Evolutionary conservation across 352 stramenopile species (phyloP), one percentile per base, ranked within the genome.

Genomic region (Globisporangium ultimum): DNA sequence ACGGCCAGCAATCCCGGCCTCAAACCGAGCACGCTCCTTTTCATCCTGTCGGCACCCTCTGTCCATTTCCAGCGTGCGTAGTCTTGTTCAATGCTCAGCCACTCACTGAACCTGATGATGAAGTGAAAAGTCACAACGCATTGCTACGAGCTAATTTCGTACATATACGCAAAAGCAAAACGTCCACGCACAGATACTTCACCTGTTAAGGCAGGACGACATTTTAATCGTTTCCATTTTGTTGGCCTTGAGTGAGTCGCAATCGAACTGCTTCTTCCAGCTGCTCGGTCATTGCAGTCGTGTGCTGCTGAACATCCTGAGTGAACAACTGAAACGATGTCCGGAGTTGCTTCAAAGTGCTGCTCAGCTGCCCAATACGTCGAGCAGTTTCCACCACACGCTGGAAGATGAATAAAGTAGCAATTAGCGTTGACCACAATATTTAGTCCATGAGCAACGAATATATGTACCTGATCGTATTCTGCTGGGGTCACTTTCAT

Each of bases 291-390:
- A 89, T 43, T 20, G 69, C 54, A 50, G 58, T 72, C 75, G 87
- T 80, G 59, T 89, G 79, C 12, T 60, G 55, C 51, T 86, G 71
- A 2, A 84, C 61, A 15, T 88, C 75, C 3, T 55, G 51, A 1
- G 73, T 87, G 55, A 88, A 88, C 10, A 88, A 43, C 46, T 77
- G 63, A 46, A 89, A 89, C 2, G 80, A 89, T 12, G 54, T 63
- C 17, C 74, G 75, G 40, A 89, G 75, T 28, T 48, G 65, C 46
- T 80, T 75, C 28, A 89, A 52, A 14, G 71, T 72, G 5, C 55
- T 55, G 43, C 64, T 63, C 36, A 89, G 42, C 0, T 43, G 63
- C 24, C 82, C 72, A 0, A 89, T 68, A 8, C 77, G 73, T 20
- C 68, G 53, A 15, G 66, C 66, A 22, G 72, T 60, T 6, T 50